Evolutionary conservation across 768 basidiomycete species (phyloP), one percentile per base, ranked within the genome.

Genomic region (Boletus rubescentipes): DNA sequence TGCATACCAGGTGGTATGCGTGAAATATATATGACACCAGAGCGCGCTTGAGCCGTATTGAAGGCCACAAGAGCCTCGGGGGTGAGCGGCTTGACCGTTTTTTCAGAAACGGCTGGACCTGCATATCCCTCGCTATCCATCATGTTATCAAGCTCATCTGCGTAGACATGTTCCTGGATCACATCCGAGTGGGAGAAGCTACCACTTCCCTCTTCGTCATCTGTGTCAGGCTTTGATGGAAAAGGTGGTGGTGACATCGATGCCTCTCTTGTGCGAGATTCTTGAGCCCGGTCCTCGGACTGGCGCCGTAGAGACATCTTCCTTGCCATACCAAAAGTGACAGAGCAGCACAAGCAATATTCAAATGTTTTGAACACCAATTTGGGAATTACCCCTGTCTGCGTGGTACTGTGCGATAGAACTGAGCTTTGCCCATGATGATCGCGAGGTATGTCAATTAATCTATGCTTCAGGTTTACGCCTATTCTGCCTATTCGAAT

Each of bases 1-100:
- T 89, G 91, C 97, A 99, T 98, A 2, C 94, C 96, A 14, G 97
- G 97, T 3, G 97, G 97, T 64, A 98, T 89, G 31, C 97, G 81
- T 15, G 94, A 97, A 39, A 99, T 92, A 71, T 98, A 99, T 45
- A 98, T 75, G 47, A 98, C 85, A 0, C 95, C 95, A 18, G 93
- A 84, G 37, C 79, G 78, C 31, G 87, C 82, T 65, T 89, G 88
- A 2, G 82, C 83, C 30, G 80, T 80, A 61, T 86, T 83, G 73
- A 87, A 93, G 18, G 79, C 83, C 40, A 84, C 86, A 43, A 93
- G 76, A 8, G 86, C 88, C 67, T 91, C 88, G 7, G 79, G 76
- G 3, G 86, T 89, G 45, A 93, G 72, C 0, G 89, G 89, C 63
- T 89, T 86, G 51, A 92, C 79, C 4, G 78, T 75, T 67, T 83